Evolutionary conservation across 139 green algal species (phyloP).

Genomic region (Astrephomene gubernaculifera): DNA sequence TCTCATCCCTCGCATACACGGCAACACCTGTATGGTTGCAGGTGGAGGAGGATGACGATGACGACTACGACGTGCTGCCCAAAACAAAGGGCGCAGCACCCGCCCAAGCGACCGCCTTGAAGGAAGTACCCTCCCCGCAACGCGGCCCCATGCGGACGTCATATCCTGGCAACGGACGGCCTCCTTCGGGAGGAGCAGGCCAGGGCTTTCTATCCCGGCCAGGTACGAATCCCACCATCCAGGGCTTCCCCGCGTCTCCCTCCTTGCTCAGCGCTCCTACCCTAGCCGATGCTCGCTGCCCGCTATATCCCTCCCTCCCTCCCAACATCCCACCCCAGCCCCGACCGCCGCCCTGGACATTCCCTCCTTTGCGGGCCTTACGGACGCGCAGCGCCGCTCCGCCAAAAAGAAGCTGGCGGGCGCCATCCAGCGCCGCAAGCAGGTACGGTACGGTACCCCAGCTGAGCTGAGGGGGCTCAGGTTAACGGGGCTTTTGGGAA

Average conservation of each 20-base stretch:
- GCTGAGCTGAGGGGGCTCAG: no score
- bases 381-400: conserved; percentile 6
- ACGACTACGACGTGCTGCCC: conserved; percentile 62
- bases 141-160: neutral
- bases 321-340: neutral
- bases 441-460: conserved; percentile 16
- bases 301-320: neutral
- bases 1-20: no score
- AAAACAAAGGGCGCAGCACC: conserved; percentile 22
- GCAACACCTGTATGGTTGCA: no score
- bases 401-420: conserved; percentile 41
- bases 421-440: conserved; percentile 7
- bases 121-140: conserved; percentile 3
- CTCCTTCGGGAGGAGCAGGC: neutral
- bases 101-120: neutral
- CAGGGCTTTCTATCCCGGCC: neutral
- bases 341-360: neutral
- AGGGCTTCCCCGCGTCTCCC: neutral
- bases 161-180: neutral
- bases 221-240: neutral
- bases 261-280: neutral
- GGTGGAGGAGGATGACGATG: conserved; percentile 43
- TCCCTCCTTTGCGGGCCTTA: conserved; percentile 29
- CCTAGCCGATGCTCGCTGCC: neutral
- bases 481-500: no score